phyloP scores from a whole-genome alignment of 2,329 filamentous ascomycete genomes.

The Fusarium avenaceum region DNA sequence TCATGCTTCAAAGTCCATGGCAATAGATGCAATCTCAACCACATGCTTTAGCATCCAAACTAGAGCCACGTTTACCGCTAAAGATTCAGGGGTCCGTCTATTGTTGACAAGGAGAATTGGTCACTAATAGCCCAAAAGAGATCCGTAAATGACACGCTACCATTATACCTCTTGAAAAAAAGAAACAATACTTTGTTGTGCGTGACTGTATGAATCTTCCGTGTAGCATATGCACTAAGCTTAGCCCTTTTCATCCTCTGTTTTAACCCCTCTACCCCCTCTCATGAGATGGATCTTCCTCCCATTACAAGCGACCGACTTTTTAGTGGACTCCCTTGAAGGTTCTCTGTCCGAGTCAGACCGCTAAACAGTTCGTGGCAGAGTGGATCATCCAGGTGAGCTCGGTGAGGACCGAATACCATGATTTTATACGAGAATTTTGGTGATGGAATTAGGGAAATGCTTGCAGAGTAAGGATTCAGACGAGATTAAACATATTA shows the following conservation, averaged over 20 bases:
- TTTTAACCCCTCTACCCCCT: neutral
- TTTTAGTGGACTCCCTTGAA: constrained; percentile 20
- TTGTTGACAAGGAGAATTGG: neutral
- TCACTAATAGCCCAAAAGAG: neutral
- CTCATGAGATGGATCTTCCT: constrained; percentile 14
- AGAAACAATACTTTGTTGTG: neutral
- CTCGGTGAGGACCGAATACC: constrained; percentile 20
- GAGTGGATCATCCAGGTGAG: constrained; percentile 14
- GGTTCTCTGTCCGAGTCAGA: constrained; percentile 11
- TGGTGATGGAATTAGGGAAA: neutral
- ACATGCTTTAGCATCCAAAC: neutral
- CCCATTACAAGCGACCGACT: constrained; percentile 5
- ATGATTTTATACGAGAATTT: neutral
- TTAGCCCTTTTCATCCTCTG: neutral
- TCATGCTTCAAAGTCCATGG: neutral
- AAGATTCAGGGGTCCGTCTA: constrained; percentile 7
- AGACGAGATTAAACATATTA: no score
- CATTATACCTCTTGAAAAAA: neutral
- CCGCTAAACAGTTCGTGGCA: constrained; percentile 29
- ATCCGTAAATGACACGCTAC: no score
- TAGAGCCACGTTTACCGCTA: constrained; percentile 27
- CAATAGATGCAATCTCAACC: neutral
- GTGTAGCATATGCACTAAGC: neutral
- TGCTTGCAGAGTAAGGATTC: neutral
- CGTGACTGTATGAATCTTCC: no score